These are phyloP conservation scores for Ascomycota sp. DNA, from an alignment of 2,329 filamentous ascomycete species.

Conservation along the genomic window DNA sequence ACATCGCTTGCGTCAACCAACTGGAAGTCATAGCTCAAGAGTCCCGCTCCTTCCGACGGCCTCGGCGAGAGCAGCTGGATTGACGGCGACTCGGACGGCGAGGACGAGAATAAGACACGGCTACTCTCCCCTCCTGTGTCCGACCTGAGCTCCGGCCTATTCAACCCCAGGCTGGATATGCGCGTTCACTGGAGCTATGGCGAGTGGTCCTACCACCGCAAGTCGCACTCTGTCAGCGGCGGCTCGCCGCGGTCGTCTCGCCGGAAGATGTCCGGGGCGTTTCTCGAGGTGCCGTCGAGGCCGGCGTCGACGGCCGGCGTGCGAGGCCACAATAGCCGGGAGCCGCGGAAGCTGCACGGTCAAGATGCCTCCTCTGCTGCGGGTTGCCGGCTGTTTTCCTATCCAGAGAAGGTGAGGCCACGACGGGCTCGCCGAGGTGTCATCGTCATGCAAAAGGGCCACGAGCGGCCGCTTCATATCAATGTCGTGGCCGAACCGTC, in stretches of 20 bases:
- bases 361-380: not conserved
- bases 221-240: conserved; percentile 7
- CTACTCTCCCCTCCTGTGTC: conserved; percentile 9
- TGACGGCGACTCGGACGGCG: conserved; percentile 15
- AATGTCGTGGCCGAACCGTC: conserved; percentile 1
- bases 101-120: conserved; percentile 7
- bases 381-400: not conserved
- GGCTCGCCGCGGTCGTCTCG: conserved; percentile 1
- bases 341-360: not conserved
- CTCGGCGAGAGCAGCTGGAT: conserved; percentile 16
- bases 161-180: not conserved
- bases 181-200: conserved; percentile 1
- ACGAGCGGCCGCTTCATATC: not conserved
- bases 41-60: conserved; percentile 4
- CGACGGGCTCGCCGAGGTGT: not conserved
- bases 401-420: not conserved
- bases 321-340: not conserved
- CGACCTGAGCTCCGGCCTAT: conserved; percentile 2
- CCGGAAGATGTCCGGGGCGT: conserved; percentile 4
- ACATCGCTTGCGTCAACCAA: conserved; percentile 15
- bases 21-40: conserved; percentile 9
- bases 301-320: not conserved
- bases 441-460: not conserved
- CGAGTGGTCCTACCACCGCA: conserved; percentile 4
- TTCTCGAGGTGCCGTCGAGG: conserved; percentile 4